Percentiles rank a stretch among this genome's conserved stretches.
phyloP scores from a whole-genome alignment of 139 green algal genomes.

The Chlorella sp. region DNA sequence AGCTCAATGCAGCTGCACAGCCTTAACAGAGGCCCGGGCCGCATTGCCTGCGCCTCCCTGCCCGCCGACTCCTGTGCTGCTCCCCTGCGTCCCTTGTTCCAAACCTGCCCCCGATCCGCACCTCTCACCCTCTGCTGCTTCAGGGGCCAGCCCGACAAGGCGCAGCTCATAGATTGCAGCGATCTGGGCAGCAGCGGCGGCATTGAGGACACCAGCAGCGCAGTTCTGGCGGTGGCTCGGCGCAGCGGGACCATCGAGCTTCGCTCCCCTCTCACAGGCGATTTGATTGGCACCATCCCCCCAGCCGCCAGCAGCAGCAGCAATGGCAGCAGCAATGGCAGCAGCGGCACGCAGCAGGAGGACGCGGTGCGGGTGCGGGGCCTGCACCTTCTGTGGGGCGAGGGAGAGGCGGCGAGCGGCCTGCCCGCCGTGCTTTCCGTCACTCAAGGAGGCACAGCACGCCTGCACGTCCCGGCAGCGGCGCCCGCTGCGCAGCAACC shows the following conservation, averaged over 20 bases:
- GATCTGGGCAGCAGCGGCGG: conserved; percentile 15
- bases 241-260: conserved; percentile 29
- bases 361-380: conserved; percentile 9
- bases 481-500: background rate
- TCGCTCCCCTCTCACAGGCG: background rate
- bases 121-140: background rate
- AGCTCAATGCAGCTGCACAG: too few relatives aligned
- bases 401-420: background rate
- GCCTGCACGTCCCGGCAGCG: conserved; percentile 8
- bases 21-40: too few relatives aligned
- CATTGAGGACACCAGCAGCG: conserved; percentile 25
- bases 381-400: conserved; percentile 29
- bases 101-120: background rate
- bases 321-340: conserved; percentile 3
- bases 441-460: conserved; percentile 16
- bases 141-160: conserved; percentile 44
- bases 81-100: background rate
- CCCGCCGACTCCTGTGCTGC: background rate
- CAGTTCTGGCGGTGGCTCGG: conserved; percentile 17
- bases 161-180: conserved; percentile 9
- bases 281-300: background rate
- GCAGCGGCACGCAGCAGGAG: conserved; percentile 1
- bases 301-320: background rate
- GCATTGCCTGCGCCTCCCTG: background rate
- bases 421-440: conserved; percentile 32